phyloP scores from a whole-genome alignment of 2,329 filamentous ascomycete species.

The Botrytis fabae region DNA sequence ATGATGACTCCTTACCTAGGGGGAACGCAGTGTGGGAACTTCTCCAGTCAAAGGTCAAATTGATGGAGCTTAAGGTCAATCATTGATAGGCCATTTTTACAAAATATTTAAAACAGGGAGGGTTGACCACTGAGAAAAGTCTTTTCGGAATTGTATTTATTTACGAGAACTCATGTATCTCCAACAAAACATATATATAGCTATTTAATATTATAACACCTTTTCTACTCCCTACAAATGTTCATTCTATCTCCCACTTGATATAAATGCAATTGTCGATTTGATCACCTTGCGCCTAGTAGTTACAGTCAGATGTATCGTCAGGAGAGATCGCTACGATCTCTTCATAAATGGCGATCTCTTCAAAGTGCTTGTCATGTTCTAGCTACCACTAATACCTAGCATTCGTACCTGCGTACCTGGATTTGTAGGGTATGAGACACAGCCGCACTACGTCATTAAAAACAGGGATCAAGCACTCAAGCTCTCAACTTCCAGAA shows the following conservation, averaged over 20 bases:
- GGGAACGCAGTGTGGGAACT: background rate
- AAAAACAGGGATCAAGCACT: background rate
- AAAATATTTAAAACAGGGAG: too few species aligned
- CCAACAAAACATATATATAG: background rate
- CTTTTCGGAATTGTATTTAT: background rate
- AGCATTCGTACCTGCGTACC: background rate
- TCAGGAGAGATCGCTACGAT: background rate
- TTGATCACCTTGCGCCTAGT: background rate
- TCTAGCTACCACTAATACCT: too few species aligned
- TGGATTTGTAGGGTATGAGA: background rate
- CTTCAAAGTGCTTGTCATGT: background rate
- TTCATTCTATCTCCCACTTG: background rate
- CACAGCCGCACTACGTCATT: conserved; percentile 6
- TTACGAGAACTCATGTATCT: background rate
- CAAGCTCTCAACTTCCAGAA: background rate
- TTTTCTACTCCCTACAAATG: background rate
- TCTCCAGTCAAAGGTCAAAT: conserved; percentile 17
- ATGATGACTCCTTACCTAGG: background rate
- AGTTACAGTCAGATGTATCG: background rate
- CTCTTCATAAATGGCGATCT: too few species aligned
- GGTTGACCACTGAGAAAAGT: background rate
- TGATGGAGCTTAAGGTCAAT: conserved; percentile 15
- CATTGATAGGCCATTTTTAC: background rate
- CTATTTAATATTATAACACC: background rate
- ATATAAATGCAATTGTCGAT: background rate